Percentiles rank a stretch among this genome's conserved stretches.
Evolutionary conservation across 2,329 filamentous ascomycete species (phyloP).

Genomic region (Cladophialophora yegresii): DNA sequence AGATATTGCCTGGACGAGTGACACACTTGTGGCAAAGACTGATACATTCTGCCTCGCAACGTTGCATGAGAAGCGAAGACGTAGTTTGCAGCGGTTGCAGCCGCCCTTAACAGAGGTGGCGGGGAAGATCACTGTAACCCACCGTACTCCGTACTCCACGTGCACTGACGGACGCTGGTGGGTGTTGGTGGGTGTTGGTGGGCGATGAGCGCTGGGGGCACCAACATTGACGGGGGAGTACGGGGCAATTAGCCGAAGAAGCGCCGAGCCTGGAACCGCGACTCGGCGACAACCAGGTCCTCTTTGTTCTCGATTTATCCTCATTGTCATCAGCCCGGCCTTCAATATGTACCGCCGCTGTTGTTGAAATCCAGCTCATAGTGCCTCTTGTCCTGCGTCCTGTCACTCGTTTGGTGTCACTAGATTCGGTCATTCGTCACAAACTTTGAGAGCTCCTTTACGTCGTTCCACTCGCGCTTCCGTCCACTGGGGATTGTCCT

Average conservation of each 20-base stretch:
- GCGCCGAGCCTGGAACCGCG: neutral
- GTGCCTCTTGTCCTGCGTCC: neutral
- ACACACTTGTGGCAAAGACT: neutral
- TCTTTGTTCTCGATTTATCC: constrained; percentile 15
- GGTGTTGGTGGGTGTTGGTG: too few species aligned
- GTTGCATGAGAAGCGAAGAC: neutral
- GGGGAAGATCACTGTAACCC: too few species aligned
- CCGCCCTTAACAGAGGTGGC: neutral
- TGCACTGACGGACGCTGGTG: too few species aligned
- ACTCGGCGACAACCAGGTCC: neutral
- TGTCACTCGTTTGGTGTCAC: neutral
- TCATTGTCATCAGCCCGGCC: constrained; percentile 2
- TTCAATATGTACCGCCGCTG: neutral
- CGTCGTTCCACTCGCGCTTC: too few species aligned
- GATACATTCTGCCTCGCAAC: neutral
- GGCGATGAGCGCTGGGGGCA: too few species aligned
- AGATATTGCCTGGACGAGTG: neutral
- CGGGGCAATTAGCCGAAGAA: constrained; percentile 4
- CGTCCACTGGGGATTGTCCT: neutral
- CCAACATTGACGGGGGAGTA: neutral
- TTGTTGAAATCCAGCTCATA: neutral
- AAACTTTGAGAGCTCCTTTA: neutral
- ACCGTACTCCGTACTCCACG: too few species aligned
- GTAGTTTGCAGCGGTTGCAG: neutral
- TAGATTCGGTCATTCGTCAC: neutral